Evolutionary conservation across 2,329 filamentous ascomycete species (phyloP), one percentile per base, ranked within the genome.

Genomic region (Arachnopeziza araneosa): DNA sequence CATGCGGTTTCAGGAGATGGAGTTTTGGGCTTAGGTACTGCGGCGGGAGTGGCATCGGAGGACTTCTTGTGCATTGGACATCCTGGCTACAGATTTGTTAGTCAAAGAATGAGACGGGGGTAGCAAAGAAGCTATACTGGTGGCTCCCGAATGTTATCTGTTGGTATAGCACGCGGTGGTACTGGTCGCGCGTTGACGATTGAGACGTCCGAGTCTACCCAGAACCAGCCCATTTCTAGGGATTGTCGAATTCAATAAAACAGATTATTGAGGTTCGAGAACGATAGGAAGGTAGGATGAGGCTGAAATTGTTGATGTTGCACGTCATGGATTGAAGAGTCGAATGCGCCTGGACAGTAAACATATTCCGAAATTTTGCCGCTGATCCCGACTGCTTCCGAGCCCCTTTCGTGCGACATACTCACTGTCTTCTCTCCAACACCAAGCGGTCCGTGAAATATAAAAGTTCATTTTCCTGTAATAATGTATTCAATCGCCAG

Each of bases 1-100:
- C 70, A 71, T 59, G 68, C 63, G 58, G 69, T 60, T 63, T 71
- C 70, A 57, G 71, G 65, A n/a, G 71, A 62, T 57, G 67, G 62
- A 44, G 61, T 61, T 21, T 69, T 66, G 12, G 36, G 36, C 36
- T 44, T 44, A 14, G 36, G 36, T 7, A 44, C 36, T 44, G 60
- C 66, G 63, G 57, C 72, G 58, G 64, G 52, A 73, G 63, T 55
- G 74, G 23, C 12, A 24, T 56, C 44, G 44, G 23, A 50, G 10
- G 17, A 22, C 21, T 23, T 12, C 30, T 83, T 79, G 73, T 89
- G 85, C 85, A 90, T 89, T 19, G 87, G 87, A 71, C 87, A 90
- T 77, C 78, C 79, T 69, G 85, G 83, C 86, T 89, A 53, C 14
- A 44, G 8, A 19, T 9, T 50, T 55, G 51, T 68, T 60, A 68